Conservation (phyloP, 169 alveolate species). For the Theileria orientalis region DNA sequence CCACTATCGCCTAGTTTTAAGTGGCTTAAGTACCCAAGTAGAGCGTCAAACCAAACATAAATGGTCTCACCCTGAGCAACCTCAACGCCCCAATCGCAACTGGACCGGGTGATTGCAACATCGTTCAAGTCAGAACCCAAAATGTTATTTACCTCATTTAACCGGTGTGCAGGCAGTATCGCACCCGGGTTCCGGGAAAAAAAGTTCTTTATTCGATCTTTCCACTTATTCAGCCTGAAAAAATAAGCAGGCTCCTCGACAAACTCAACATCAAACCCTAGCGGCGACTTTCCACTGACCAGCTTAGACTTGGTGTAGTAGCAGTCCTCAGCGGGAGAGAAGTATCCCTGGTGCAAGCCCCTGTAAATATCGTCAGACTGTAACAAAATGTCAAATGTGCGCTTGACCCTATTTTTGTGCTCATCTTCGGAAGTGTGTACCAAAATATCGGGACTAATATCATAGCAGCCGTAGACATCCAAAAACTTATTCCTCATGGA, state of each 20-base stretch:
- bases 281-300: conserved; percentile 31
- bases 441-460: conserved; percentile 67
- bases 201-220: conserved; percentile 49
- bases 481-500: conserved; percentile 61
- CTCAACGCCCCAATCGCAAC: conserved; percentile 71
- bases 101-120: conserved; percentile 70
- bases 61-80: conserved; percentile 75
- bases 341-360: conserved; percentile 73
- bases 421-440: conserved; percentile 78
- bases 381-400: conserved; percentile 43
- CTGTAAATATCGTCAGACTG: conserved; percentile 59
- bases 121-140: conserved; percentile 58
- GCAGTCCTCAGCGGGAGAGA: conserved; percentile 64
- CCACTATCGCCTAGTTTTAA: background rate
- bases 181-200: conserved; percentile 32
- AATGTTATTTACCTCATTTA: conserved; percentile 34
- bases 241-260: conserved; percentile 72
- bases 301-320: conserved; percentile 48
- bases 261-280: conserved; percentile 52
- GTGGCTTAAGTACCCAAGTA: conserved; percentile 79
- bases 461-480: conserved; percentile 54
- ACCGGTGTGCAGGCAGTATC: conserved; percentile 46
- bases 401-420: conserved; percentile 62
- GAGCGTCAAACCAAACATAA: conserved; percentile 91
- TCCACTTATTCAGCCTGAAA: conserved; percentile 61